A percentile compares a stretch with the other conserved stretches of the same genome.
Conservation (phyloP, 2,329 filamentous ascomycete species). For the Penicillium griseofulvum region DNA sequence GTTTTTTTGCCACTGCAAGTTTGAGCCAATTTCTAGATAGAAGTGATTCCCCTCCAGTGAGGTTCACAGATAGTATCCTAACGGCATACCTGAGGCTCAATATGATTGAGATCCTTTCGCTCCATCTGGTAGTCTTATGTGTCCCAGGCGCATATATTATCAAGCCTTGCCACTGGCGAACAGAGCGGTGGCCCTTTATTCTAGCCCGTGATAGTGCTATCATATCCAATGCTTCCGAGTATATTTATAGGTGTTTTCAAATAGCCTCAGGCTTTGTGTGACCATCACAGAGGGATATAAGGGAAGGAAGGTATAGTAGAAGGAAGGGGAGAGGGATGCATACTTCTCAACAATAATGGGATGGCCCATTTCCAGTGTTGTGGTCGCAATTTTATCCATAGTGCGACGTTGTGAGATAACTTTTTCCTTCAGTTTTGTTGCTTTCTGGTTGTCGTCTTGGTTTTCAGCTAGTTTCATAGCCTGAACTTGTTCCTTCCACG, state of each 20-base stretch:
- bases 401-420: slow-evolving; percentile 58
- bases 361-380: slow-evolving; percentile 46
- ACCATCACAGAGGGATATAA: slow-evolving; percentile 27
- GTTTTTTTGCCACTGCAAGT: not conserved
- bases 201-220: slow-evolving; percentile 26
- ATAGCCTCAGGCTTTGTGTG: slow-evolving; percentile 37
- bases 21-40: slow-evolving; percentile 5
- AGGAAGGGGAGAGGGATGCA: slow-evolving; percentile 26
- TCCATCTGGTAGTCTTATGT: not conserved
- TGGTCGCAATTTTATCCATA: slow-evolving; percentile 51
- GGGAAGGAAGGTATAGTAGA: slow-evolving; percentile 15
- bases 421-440: slow-evolving; percentile 55
- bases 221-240: slow-evolving; percentile 27
- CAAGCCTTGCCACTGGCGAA: not conserved
- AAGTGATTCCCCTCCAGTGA: not conserved
- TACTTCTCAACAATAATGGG: slow-evolving; percentile 51
- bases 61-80: slow-evolving; percentile 1
- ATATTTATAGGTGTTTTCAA: slow-evolving; percentile 38
- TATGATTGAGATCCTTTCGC: not conserved
- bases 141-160: not conserved
- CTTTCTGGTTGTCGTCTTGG: slow-evolving; percentile 54
- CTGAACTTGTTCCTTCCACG: slow-evolving; percentile 59
- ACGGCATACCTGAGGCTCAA: not conserved
- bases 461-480: slow-evolving; percentile 59
- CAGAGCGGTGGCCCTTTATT: slow-evolving; percentile 26